Evolutionary conservation across 352 stramenopile genomes (phyloP).

Genomic region (Globisporangium echinulatum): DNA sequence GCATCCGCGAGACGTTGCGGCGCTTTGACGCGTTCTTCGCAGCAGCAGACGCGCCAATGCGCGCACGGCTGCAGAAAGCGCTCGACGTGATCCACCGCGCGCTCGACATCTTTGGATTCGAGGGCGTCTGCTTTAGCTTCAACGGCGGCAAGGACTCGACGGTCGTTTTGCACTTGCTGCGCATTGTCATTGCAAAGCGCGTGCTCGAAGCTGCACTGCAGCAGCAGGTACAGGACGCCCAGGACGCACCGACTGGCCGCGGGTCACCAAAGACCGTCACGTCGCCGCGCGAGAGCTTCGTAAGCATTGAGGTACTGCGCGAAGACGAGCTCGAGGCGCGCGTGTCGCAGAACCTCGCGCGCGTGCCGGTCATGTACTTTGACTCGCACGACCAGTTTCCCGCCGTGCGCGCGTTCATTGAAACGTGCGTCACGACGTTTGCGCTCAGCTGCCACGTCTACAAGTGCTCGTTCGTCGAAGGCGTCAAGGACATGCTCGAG

Average conservation of each 20-base stretch:
- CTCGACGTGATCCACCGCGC: constrained; percentile 70
- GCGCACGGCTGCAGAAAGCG: constrained; percentile 50
- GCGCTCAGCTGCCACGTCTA: constrained; percentile 67
- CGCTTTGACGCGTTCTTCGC: constrained; percentile 68
- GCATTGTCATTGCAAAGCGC: constrained; percentile 69
- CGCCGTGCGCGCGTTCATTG: constrained; percentile 87
- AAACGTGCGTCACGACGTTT: constrained; percentile 52
- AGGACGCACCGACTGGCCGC: constrained; percentile 14
- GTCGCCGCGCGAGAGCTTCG: constrained; percentile 21
- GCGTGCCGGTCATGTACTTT: constrained; percentile 93
- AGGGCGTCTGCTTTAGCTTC: constrained; percentile 85
- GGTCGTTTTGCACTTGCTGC: constrained; percentile 87
- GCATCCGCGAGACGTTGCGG: constrained; percentile 20
- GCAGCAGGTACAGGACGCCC: constrained; percentile 10
- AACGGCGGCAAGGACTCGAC: constrained; percentile 93
- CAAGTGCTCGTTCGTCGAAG: constrained; percentile 89
- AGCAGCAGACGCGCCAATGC: constrained; percentile 30
- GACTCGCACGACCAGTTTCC: constrained; percentile 94
- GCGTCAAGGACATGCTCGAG: constrained; percentile 88
- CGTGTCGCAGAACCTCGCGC: constrained; percentile 34
- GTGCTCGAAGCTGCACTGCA: not conserved
- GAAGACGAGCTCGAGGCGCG: constrained; percentile 45
- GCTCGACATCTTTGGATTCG: constrained; percentile 75
- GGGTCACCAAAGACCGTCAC: constrained; percentile 35
- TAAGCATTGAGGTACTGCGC: constrained; percentile 16